phyloP scores from a whole-genome alignment of 768 basidiomycete genomes.

The Fibroporia radiculosa region DNA sequence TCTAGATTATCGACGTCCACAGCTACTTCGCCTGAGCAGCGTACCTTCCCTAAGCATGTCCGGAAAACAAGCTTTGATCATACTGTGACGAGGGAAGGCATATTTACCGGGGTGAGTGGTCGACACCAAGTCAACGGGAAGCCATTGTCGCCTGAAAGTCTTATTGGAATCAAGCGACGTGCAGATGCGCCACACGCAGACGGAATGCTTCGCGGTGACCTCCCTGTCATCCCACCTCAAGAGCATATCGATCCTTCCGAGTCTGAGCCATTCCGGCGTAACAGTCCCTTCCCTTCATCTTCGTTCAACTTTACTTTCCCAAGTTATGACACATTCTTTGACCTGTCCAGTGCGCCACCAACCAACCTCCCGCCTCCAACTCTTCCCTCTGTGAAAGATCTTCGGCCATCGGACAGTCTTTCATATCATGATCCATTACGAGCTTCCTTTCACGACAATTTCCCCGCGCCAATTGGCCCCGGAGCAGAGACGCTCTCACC shows the following conservation, averaged over 20 bases:
- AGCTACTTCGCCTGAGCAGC: conserved; percentile 29
- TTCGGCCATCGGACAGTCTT: conserved; percentile 9
- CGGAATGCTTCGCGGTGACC: conserved; percentile 73
- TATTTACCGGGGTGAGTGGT: conserved; percentile 50
- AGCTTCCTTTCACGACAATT: conserved; percentile 14
- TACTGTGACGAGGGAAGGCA: conserved; percentile 66
- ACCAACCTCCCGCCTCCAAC: conserved; percentile 22
- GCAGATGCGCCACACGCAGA: conserved; percentile 78
- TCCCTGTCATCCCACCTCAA: conserved; percentile 34
- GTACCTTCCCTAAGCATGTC: conserved; percentile 74
- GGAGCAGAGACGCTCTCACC: conserved; percentile 50
- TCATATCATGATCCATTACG: conserved; percentile 19
- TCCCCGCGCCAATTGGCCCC: conserved; percentile 13
- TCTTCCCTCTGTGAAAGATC: conserved; percentile 24
- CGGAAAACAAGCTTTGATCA: conserved; percentile 96
- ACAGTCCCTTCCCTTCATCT: conserved; percentile 55
- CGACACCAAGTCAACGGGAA: conserved; percentile 80
- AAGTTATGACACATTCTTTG: conserved; percentile 50
- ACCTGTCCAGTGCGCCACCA: conserved; percentile 21
- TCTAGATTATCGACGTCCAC: conserved; percentile 27
- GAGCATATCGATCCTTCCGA: conserved; percentile 28
- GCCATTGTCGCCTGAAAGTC: conserved; percentile 55
- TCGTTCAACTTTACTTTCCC: conserved; percentile 70
- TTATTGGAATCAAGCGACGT: conserved; percentile 68
- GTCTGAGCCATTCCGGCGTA: conserved; percentile 23